These are phyloP conservation scores for Heliamphora pulchella DNA, from an alignment of 179 eudicot species.

Conservation along the genomic window DNA sequence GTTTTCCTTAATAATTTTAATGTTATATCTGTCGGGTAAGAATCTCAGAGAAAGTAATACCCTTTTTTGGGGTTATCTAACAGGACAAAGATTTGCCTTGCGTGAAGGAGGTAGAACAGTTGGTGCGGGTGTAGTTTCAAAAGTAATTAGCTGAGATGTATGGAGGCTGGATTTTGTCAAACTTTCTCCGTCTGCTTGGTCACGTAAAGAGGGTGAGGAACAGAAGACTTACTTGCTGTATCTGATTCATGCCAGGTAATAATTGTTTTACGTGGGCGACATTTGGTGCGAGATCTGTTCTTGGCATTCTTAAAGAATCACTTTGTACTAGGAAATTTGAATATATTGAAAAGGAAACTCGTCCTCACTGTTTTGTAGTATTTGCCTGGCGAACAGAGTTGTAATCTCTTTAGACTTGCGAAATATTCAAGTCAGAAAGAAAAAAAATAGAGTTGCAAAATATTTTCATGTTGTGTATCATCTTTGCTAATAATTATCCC, in stretches of 20 bases:
- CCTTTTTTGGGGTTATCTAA: background rate
- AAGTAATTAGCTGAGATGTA: slow-evolving; percentile 46
- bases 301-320: slow-evolving; percentile 9
- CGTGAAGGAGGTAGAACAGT: slow-evolving; percentile 92
- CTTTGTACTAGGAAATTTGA: background rate
- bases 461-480: background rate
- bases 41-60: background rate
- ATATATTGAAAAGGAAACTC: slow-evolving; percentile 8
- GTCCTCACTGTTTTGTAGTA: background rate
- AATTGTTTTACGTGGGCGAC: background rate
- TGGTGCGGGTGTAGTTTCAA: slow-evolving; percentile 91
- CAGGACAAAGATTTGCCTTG: slow-evolving; percentile 98
- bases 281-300: background rate
- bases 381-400: background rate
- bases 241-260: slow-evolving; percentile 6
- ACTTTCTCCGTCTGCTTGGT: background rate
- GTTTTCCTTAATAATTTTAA: background rate
- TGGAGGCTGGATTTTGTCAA: background rate
- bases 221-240: background rate
- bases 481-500: background rate
- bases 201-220: background rate
- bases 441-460: no score
- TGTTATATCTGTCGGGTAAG: background rate
- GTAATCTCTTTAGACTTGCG: background rate
- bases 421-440: no score